Base-by-base conservation (phyloP, 2,329 filamentous ascomycete species). In the Fusarium sp. region DNA sequence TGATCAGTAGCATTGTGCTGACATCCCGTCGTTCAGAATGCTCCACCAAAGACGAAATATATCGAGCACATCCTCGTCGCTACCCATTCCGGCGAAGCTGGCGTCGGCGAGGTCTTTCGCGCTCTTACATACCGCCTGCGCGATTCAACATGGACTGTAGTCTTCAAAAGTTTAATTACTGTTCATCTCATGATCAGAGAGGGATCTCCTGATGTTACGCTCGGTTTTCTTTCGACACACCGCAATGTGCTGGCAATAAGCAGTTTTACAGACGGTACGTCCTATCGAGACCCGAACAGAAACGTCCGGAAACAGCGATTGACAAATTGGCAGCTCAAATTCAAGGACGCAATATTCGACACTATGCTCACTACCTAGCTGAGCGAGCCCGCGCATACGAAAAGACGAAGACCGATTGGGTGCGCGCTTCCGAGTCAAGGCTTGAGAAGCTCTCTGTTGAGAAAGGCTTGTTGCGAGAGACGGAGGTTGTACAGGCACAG, bases 61-160 rank as follows among this genome's bases (percentile, higher is more conserved):
- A 96, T 99, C 83, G 96, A 99, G 80, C 94, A 97, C 78, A 97
- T 99, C 77, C 87, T 99, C 58, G 87, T 97, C 71, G 95, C 96
- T 67, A 99, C 96, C 37, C 93, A 97, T 81, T 91, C 94, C 22
- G 96, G 94, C 72, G 96, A 99, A 81, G 92, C 93, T 54, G 96
- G 95, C 71, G 93, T 99, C 62, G 95, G 91, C 62, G 96, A 99
- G 82, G 92, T 99, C 76, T 98, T 99, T 79, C 90, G 96, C 64
- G 93, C 94, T 41, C 84, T 99, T 55, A 94, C 96, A 77, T 89
- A 93, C 78, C 89, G 96, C 52, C 82, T 99, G 71, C 91, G 94
- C 77, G 96, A 99, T 79, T 95, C 95, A 71, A 97, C 96, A 84
- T 99, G 96, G 96, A 99, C 96, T n/a, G 94, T 98, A 59, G 95